A percentile compares a stretch with the other conserved stretches of the same genome.
phyloP scores from a whole-genome alignment of 2,329 filamentous ascomycete genomes.

The Biscogniauxia sp. region DNA sequence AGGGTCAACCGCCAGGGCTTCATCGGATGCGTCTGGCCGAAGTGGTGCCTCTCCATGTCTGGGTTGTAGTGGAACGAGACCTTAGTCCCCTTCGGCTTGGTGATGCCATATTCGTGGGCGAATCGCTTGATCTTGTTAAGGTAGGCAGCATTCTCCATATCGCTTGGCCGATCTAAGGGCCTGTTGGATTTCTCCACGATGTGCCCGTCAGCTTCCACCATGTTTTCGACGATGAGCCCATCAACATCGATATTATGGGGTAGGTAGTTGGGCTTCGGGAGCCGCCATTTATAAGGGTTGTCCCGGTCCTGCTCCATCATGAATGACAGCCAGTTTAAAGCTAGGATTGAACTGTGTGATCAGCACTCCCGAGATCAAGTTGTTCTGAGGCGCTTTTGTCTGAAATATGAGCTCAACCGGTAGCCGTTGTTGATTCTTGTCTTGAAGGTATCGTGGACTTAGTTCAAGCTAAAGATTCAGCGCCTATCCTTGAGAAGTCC shows the following conservation, averaged over 20 bases:
- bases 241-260: conserved; percentile 53
- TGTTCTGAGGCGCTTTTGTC: neutral
- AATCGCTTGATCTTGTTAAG: conserved; percentile 56
- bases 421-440: neutral
- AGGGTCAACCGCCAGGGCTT: conserved; percentile 97
- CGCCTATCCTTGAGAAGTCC: neutral
- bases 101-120: conserved; percentile 65
- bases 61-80: conserved; percentile 97
- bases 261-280: conserved; percentile 59
- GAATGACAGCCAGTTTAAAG: conserved; percentile 4
- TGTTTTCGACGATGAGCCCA: conserved; percentile 49
- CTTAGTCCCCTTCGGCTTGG: conserved; percentile 77
- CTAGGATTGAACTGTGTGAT: neutral
- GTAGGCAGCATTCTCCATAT: conserved; percentile 55
- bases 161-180: conserved; percentile 49
- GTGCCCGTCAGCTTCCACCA: conserved; percentile 38
- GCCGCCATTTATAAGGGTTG: conserved; percentile 47
- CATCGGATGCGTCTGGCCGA: conserved; percentile 96
- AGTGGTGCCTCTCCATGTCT: conserved; percentile 93
- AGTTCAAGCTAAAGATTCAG: neutral
- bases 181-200: conserved; percentile 52
- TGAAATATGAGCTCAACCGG: neutral
- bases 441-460: conserved; percentile 3
- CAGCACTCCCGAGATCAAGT: neutral
- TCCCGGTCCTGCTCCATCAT: conserved; percentile 41